Percentiles rank a stretch among this genome's conserved stretches.
phyloP scores from a whole-genome alignment of 2,329 filamentous ascomycete genomes.

The Knoxdaviesia proteae region DNA sequence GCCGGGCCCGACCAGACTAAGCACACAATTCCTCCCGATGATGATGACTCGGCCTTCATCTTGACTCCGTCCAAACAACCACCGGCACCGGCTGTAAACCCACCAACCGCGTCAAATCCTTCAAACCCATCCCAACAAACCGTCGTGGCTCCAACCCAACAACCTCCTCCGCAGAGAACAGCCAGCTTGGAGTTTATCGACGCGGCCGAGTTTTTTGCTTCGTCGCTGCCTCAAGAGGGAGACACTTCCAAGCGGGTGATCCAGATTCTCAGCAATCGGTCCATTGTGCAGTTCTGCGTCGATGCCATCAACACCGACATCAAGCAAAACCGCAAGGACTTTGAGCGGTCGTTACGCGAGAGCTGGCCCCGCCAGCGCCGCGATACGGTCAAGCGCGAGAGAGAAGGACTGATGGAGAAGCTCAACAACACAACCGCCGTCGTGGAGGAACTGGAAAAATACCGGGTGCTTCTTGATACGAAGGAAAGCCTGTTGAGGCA shows the following conservation, averaged over 20 bases:
- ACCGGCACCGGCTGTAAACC: background rate
- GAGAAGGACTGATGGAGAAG: constrained; percentile 23
- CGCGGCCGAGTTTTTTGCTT: constrained; percentile 6
- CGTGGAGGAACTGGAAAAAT: constrained; percentile 18
- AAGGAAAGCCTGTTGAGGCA: constrained; percentile 23
- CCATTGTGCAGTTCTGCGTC: constrained; percentile 15
- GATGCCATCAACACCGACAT: constrained; percentile 19
- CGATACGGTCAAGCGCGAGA: constrained; percentile 25
- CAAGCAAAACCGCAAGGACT: constrained; percentile 25
- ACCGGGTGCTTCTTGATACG: constrained; percentile 19
- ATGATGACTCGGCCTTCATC: background rate
- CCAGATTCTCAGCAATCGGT: constrained; percentile 12
- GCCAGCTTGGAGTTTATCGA: constrained; percentile 4
- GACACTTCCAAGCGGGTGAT: constrained; percentile 1
- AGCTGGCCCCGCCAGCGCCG: constrained; percentile 19
- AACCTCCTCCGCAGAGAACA: background rate
- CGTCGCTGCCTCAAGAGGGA: background rate
- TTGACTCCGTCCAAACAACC: background rate
- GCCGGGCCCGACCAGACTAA: background rate
- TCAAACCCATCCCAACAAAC: background rate
- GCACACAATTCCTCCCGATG: constrained; percentile 1
- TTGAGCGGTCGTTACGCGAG: constrained; percentile 23
- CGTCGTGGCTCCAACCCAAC: constrained; percentile 1
- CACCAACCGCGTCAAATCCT: background rate
- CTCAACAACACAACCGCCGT: constrained; percentile 22